Evolutionary conservation across 345 rosid species (phyloP), one percentile per base, ranked within the genome.

Genomic region (Moringa oleifera): DNA sequence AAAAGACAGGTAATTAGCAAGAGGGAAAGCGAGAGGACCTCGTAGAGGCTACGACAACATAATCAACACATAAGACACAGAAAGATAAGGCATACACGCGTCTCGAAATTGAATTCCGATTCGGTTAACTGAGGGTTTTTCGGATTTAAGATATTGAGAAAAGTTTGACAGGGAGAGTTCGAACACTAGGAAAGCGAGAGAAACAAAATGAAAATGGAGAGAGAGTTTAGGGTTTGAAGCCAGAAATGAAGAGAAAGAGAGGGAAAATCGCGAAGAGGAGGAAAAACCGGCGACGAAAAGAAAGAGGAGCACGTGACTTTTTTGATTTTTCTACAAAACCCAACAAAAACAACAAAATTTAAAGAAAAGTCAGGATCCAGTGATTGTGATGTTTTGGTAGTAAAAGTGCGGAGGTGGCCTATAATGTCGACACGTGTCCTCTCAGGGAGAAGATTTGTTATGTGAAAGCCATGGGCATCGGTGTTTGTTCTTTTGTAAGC

Each of bases 231-330:
- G 70, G 62, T 37, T 50, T 18, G 64, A 53, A 65, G 25, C 46
- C 37, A 37, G 55, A 46, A 21, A 23, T 47, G 15, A 22, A 15
- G 15, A 41, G 41, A 25, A 64, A 70, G 25, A 6, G 24, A 19
- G 2, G 23, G 22, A 31, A 63, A 56, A 25, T 23, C 33, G 58
- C 37, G 49, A 25, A 53, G 13, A 63, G 68, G 77, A 78, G 79
- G 65, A 54, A 74, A 68, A 57, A 25, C 69, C 77, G 79, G 82
- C 75, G 75, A 79, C 37, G 67, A 52, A 55, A 61, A 47, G 71
- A 74, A 55, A 50, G 58, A 61, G 28, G 12, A 53, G 60, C 75
- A 65, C 66, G 75, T 71, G 75, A 20, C 12, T 20, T 53, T n/a
- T 64, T 20, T 18, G 23, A 15, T 52, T 59, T 49, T 51, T 37